A percentile compares a stretch with the other conserved stretches of the same genome.
phyloP scores from a whole-genome alignment of 2,329 filamentous ascomycete genomes.

The Tolypocladium amazonense region DNA sequence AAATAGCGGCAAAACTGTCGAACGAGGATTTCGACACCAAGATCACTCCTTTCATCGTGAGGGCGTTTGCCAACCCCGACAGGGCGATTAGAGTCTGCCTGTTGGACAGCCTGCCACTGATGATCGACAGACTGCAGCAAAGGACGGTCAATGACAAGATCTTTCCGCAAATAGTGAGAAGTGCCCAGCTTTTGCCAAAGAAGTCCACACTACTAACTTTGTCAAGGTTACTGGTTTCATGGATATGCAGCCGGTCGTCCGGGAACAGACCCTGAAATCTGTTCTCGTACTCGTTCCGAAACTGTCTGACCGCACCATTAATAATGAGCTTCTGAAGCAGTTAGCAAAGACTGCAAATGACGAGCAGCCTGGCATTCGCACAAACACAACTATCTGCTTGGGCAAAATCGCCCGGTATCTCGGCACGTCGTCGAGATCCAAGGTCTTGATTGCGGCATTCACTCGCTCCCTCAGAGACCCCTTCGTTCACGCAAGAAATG shows the following conservation, averaged over 20 bases:
- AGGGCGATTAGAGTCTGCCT: conserved; percentile 85
- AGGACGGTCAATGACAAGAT: conserved; percentile 94
- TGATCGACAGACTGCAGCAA: conserved; percentile 83
- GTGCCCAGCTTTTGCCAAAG: background rate
- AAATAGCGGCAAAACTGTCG: conserved; percentile 77
- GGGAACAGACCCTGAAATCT: conserved; percentile 93
- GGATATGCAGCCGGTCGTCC: conserved; percentile 78
- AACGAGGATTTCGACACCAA: conserved; percentile 82
- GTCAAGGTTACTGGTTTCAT: conserved; percentile 81
- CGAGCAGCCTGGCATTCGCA: conserved; percentile 92
- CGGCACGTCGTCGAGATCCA: conserved; percentile 65
- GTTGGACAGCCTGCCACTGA: conserved; percentile 75
- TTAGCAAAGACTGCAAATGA: conserved; percentile 95
- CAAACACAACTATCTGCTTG: conserved; percentile 94
- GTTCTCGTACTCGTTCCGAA: conserved; percentile 81
- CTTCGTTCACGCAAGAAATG: conserved; percentile 88
- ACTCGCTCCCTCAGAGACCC: conserved; percentile 81
- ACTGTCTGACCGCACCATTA: conserved; percentile 83
- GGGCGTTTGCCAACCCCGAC: conserved; percentile 84
- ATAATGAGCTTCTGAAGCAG: conserved; percentile 83
- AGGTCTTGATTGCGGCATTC: conserved; percentile 90
- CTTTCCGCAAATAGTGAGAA: conserved; percentile 77
- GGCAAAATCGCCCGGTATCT: conserved; percentile 93
- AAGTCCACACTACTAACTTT: conserved; percentile 11
- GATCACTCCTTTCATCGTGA: conserved; percentile 76